phyloP scores from a whole-genome alignment of 441 rosid species.

The Euphorbia schlechtendalii region DNA sequence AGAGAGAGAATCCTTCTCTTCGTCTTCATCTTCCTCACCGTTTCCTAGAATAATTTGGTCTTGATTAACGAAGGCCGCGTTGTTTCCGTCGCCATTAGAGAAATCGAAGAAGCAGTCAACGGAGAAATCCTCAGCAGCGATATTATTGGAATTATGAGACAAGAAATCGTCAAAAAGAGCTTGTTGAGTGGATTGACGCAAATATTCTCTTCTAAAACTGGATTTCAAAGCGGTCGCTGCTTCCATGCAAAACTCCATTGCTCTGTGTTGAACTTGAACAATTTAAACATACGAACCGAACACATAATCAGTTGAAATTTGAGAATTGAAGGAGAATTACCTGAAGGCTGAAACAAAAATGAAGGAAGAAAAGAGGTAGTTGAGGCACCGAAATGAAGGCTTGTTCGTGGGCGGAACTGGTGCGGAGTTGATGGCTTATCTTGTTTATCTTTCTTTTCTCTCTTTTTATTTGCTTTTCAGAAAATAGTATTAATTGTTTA shows the following conservation, averaged over 20 bases:
- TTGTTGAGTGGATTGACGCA: constrained; percentile 23
- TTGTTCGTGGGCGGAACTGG: constrained; percentile 39
- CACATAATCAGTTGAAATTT: constrained; percentile 1
- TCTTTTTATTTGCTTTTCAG: neutral
- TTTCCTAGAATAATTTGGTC: constrained; percentile 4
- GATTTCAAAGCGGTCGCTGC: constrained; percentile 48
- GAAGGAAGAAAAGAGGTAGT: neutral
- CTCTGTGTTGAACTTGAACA: neutral
- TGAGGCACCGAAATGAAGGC: constrained; percentile 33
- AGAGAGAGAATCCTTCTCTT: constrained; percentile 37
- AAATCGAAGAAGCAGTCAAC: constrained; percentile 72
- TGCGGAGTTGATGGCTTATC: constrained; percentile 40
- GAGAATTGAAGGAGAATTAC: neutral
- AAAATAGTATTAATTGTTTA: too few species aligned
- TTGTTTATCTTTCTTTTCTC: constrained; percentile 6
- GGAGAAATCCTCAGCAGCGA: constrained; percentile 47
- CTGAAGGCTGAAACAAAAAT: too few species aligned
- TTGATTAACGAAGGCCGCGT: neutral
- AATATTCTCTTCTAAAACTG: constrained; percentile 40
- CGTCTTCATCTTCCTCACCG: constrained; percentile 26
- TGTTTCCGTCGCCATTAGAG: constrained; percentile 43
- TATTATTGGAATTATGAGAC: constrained; percentile 13
- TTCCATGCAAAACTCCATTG: constrained; percentile 44
- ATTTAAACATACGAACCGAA: neutral
- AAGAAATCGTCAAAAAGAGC: constrained; percentile 28